Evolutionary conservation across 2,329 filamentous ascomycete species (phyloP).

Genomic region (Clarireedia hainanense): DNA sequence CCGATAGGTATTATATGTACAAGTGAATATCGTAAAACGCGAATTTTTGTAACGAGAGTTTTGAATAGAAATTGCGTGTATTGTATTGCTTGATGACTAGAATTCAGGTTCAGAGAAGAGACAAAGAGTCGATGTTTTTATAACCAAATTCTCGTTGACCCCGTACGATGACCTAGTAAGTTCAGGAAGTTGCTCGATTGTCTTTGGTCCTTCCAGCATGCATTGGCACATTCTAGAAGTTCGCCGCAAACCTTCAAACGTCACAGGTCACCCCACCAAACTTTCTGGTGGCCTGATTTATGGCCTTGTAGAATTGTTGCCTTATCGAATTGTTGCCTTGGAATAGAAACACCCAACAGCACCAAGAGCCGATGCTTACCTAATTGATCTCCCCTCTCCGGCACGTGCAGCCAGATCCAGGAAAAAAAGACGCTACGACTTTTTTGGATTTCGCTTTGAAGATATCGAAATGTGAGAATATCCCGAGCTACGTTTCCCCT

Average conservation of each 20-base stretch:
- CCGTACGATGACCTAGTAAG: conserved; percentile 2
- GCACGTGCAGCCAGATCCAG: too few relatives aligned
- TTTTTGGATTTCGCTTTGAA: conserved; percentile 6
- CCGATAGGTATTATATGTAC: background rate
- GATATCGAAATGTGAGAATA: conserved; percentile 4
- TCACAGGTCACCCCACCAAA: background rate
- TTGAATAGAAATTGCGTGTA: background rate
- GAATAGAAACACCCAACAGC: too few relatives aligned
- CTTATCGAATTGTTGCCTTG: too few relatives aligned
- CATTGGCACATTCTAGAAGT: conserved; percentile 5
- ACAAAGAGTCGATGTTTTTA: conserved; percentile 1
- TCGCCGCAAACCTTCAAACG: background rate
- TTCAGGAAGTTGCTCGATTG: background rate
- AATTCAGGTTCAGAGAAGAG: background rate
- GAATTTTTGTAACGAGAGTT: background rate
- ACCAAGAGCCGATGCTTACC: background rate
- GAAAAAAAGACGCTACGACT: conserved; percentile 5
- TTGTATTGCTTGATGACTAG: background rate
- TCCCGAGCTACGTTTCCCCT: background rate
- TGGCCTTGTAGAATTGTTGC: background rate
- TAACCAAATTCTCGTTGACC: background rate
- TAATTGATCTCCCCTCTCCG: background rate
- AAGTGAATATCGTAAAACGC: background rate
- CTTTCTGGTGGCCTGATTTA: background rate
- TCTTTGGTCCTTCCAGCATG: background rate